Base-by-base conservation (phyloP, 371 early-diverging fungal genomes). In the Mortierella sp. region DNA sequence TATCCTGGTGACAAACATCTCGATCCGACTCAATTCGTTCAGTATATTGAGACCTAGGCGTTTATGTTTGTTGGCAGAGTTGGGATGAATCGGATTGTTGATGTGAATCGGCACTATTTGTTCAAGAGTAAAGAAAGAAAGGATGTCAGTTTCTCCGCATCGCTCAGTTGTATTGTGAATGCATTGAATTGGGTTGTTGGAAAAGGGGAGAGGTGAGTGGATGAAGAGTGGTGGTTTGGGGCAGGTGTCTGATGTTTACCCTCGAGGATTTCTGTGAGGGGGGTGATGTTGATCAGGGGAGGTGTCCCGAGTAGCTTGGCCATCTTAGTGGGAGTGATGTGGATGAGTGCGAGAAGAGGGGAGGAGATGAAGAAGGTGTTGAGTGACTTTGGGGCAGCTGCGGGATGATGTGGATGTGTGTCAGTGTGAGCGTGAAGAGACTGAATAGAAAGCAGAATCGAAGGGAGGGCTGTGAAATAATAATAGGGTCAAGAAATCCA, bases 11-110 rank as follows among this genome's bases (percentile, higher is more conserved):
- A 77, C 80, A 77, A 82, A 75, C 86, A 86, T 82, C 65, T 86
- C 86, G 29, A 86, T 75, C 27, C 86, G 82, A 75, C 82, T 80
- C 21, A 86, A 75, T 18, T 86, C 86, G 75, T 86, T 86, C 7
- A 86, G 71, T 72, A 86, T 82, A 73, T 86, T 80, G 5, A 86
- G 73, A 18, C 86, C 86, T 8, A 86, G 74, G 3, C 86, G 80
- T 75, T 86, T 86, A 55, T 86, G 86, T 41, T 82, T 86, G 78
- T 80, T 86, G 71, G 80, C 78, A n/a, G 86, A 86, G 74, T 79
- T 86, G 43, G 86, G 86, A 32, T 86, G 80, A 48, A 86, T 86
- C 32, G 86, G 86, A 10, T 86, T 70, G 60, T 77, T 74, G 80
- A 86, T 79, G 60, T 86, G 86, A 48, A 86, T 86, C 6, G 86